Conservation (phyloP, 495 filamentous ascomycete species). For the Acidomyces sp. region DNA sequence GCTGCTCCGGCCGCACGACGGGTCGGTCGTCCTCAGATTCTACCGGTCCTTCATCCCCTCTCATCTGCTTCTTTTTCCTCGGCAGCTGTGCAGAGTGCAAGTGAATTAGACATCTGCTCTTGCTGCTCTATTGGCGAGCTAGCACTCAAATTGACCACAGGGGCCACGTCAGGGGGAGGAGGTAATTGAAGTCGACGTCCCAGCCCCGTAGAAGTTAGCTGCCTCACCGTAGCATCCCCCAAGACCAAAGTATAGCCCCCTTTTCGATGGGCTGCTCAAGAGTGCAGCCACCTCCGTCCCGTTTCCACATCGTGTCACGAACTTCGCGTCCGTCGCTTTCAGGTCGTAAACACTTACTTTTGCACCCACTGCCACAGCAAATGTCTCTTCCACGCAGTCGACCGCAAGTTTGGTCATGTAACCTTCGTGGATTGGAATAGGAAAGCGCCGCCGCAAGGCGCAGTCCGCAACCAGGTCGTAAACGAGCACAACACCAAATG, state of each 20-base stretch:
- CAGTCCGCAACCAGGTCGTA: conserved; percentile 55
- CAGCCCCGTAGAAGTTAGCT: conserved; percentile 31
- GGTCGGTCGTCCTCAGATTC: conserved; percentile 34
- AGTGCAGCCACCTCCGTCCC: conserved; percentile 46
- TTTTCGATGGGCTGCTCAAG: conserved; percentile 26
- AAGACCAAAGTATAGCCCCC: conserved; percentile 33
- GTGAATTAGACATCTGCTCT: conserved; percentile 38
- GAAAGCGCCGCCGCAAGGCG: conserved; percentile 37
- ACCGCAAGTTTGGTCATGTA: conserved; percentile 47
- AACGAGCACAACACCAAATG: conserved; percentile 26
- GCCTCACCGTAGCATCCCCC: conserved; percentile 40
- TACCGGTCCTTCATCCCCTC: no score
- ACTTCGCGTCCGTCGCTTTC: conserved; percentile 34
- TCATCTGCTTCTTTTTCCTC: no score
- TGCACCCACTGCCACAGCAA: conserved; percentile 10
- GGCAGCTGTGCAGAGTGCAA: no score
- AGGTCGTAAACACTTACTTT: conserved; percentile 20
- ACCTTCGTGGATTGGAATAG: not conserved
- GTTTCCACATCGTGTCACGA: conserved; percentile 26
- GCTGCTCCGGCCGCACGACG: conserved; percentile 48
- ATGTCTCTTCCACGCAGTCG: conserved; percentile 35
- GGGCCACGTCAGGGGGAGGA: no score
- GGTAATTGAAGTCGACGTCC: conserved; percentile 25
- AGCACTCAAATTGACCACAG: no score
- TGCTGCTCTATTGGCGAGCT: not conserved